phyloP scores from a whole-genome alignment of 1,284 basidiomycete genomes.

The Sanghuangporus sanghuang region DNA sequence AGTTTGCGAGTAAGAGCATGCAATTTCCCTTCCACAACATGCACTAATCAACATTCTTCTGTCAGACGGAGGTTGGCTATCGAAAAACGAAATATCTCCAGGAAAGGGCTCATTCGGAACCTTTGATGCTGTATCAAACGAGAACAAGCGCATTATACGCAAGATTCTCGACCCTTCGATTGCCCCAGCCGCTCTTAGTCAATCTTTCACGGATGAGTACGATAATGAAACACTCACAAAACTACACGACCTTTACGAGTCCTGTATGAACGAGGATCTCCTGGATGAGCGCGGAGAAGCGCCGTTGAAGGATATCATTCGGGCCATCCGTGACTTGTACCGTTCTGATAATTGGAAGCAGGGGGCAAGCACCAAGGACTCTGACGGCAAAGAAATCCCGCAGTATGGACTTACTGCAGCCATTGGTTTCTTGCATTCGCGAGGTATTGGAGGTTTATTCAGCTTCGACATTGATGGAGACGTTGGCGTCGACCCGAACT shows the following conservation, averaged over 20 bases:
- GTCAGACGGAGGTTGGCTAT: conserved; percentile 79
- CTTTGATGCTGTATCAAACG: conserved; percentile 55
- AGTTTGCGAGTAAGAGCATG: conserved; percentile 71
- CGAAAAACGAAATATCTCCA: conserved; percentile 75
- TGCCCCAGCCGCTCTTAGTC: conserved; percentile 16
- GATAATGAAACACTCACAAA: conserved; percentile 75
- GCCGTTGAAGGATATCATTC: conserved; percentile 58
- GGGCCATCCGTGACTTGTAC: conserved; percentile 52
- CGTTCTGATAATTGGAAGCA: conserved; percentile 41
- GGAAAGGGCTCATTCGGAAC: conserved; percentile 71
- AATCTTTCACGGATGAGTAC: conserved; percentile 33
- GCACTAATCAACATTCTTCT: background rate
- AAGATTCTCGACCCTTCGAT: conserved; percentile 46
- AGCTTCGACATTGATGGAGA: conserved; percentile 83
- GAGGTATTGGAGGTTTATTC: conserved; percentile 77
- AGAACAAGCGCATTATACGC: conserved; percentile 62
- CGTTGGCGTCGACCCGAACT: conserved; percentile 82
- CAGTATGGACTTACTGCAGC: conserved; percentile 67
- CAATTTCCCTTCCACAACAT: background rate
- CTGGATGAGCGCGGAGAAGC: conserved; percentile 58
- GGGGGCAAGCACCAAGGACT: conserved; percentile 7
- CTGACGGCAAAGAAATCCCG: conserved; percentile 19
- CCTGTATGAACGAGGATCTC: conserved; percentile 75
- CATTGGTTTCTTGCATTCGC: conserved; percentile 82
- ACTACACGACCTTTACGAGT: conserved; percentile 75